A percentile compares a stretch with the other conserved stretches of the same genome.
Conservation (phyloP, 192 early-diverging fungal genomes). For the Backusella luteola region DNA sequence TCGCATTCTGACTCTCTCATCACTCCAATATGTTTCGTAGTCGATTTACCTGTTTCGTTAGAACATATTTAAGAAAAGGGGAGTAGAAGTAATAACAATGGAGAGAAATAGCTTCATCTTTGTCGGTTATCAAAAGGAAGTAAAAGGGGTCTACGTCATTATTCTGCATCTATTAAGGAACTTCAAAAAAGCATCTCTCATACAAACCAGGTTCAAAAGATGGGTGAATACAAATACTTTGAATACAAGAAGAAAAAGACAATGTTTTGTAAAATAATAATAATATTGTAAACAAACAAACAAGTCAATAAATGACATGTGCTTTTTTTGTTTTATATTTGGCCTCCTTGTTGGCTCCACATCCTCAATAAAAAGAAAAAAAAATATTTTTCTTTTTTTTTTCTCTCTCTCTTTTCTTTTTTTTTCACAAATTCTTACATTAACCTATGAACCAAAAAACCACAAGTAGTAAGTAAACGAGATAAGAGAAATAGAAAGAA, state of each 20-base stretch:
- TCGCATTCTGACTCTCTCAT: slow-evolving; percentile 90
- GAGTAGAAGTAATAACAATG: not conserved
- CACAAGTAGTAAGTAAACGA: not conserved
- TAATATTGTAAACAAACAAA: not conserved
- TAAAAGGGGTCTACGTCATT: slow-evolving; percentile 86
- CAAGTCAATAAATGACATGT: slow-evolving; percentile 5
- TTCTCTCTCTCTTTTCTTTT: not conserved
- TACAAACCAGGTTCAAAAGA: slow-evolving; percentile 73
- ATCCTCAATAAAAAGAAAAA: not conserved
- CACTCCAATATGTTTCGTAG: slow-evolving; percentile 88
- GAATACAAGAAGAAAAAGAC: slow-evolving; percentile 55
- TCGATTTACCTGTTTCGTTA: slow-evolving; percentile 77
- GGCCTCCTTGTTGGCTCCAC: not conserved
- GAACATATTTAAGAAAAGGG: slow-evolving; percentile 73
- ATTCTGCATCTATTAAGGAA: slow-evolving; percentile 71
- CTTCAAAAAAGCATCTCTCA: slow-evolving; percentile 70
- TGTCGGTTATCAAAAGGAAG: slow-evolving; percentile 79
- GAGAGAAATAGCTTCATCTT: slow-evolving; percentile 53
- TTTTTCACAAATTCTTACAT: not conserved
- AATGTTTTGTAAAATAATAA: slow-evolving; percentile 10
- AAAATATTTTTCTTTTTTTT: not conserved
- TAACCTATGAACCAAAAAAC: not conserved
- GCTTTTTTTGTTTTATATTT: not conserved
- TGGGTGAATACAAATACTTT: slow-evolving; percentile 75
- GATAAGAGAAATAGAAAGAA: not conserved